Evolutionary conservation across 2,329 filamentous ascomycete genomes (phyloP).

Genomic region (Aspergillus aculeatinus): DNA sequence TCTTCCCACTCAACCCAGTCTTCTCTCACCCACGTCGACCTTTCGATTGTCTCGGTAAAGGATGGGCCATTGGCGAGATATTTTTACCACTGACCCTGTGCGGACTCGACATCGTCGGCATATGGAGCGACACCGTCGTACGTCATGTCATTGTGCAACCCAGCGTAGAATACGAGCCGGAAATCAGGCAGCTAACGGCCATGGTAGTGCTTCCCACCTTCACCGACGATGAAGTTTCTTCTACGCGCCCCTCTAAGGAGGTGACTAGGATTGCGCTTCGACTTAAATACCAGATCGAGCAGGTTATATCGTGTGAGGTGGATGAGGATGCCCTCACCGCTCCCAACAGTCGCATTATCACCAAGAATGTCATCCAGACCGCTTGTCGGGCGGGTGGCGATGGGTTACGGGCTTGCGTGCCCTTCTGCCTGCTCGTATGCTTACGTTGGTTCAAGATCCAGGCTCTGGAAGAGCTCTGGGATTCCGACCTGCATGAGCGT

Average conservation of each 20-base stretch:
- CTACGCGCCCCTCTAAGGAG: slow-evolving; percentile 71
- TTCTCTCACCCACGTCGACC: not conserved
- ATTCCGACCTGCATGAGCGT: slow-evolving; percentile 77
- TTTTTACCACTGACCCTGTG: slow-evolving; percentile 32
- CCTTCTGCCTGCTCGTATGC: slow-evolving; percentile 76
- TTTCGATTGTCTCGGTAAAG: not conserved
- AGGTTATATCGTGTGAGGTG: slow-evolving; percentile 86
- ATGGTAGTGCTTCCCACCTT: slow-evolving; percentile 45
- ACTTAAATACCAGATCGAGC: slow-evolving; percentile 85
- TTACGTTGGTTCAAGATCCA: slow-evolving; percentile 78
- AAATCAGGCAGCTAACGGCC: slow-evolving; percentile 12
- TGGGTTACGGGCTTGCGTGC: slow-evolving; percentile 74
- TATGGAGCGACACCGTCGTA: slow-evolving; percentile 44
- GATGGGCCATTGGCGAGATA: slow-evolving; percentile 42
- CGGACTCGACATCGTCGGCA: slow-evolving; percentile 33
- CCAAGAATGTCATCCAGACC: slow-evolving; percentile 71
- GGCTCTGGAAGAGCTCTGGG: slow-evolving; percentile 80
- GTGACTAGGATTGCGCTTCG: slow-evolving; percentile 89
- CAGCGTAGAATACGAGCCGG: not conserved
- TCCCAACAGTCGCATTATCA: slow-evolving; percentile 84
- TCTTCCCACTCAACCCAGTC: not conserved
- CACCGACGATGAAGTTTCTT: slow-evolving; percentile 45
- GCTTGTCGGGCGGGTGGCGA: slow-evolving; percentile 77
- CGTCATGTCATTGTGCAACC: slow-evolving; percentile 23
- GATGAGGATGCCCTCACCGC: slow-evolving; percentile 71